Percentiles rank a stretch among this genome's conserved stretches.
Evolutionary conservation across 495 filamentous ascomycete genomes (phyloP).

Genomic region (Penicillium paxilli): DNA sequence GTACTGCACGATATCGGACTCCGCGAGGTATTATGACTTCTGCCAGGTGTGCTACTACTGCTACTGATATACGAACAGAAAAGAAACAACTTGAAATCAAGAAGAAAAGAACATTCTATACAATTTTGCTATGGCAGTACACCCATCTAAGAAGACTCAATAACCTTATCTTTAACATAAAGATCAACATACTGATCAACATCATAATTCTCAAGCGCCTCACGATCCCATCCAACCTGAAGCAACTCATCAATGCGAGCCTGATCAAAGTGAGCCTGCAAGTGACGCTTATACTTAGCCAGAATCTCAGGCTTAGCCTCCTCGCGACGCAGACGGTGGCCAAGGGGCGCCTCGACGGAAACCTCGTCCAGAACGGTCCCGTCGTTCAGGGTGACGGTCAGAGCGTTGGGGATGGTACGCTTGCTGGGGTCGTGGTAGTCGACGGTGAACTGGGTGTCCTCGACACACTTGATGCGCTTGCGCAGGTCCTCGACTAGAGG

Average conservation of each 20-base stretch:
- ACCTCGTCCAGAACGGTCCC: constrained; percentile 91
- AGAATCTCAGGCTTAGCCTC: constrained; percentile 97
- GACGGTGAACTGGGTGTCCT: constrained; percentile 89
- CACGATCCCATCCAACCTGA: constrained; percentile 67
- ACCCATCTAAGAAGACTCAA: constrained; percentile 35
- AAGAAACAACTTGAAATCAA: too few species aligned
- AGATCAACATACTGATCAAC: constrained; percentile 94
- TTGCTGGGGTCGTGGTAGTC: constrained; percentile 93
- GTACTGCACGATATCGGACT: too few species aligned
- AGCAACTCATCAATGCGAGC: constrained; percentile 76
- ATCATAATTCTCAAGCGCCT: constrained; percentile 74
- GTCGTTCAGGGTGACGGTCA: constrained; percentile 91
- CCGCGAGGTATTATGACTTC: too few species aligned
- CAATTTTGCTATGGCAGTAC: too few species aligned
- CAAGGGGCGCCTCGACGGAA: constrained; percentile 91
- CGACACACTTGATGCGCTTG: constrained; percentile 88
- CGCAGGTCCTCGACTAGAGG: constrained; percentile 85
- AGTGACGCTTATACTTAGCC: constrained; percentile 90
- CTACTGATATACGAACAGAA: too few species aligned
- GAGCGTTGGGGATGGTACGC: constrained; percentile 93
- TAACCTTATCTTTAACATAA: constrained; percentile 71
- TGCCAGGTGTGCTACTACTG: too few species aligned
- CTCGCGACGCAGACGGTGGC: constrained; percentile 85
- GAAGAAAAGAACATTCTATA: too few species aligned
- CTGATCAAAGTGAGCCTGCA: constrained; percentile 77